Evolutionary conservation across 176 grass and related monocot genomes (phyloP), one percentile per base, ranked within the genome.

Genomic region (Ensete ventricosum): DNA sequence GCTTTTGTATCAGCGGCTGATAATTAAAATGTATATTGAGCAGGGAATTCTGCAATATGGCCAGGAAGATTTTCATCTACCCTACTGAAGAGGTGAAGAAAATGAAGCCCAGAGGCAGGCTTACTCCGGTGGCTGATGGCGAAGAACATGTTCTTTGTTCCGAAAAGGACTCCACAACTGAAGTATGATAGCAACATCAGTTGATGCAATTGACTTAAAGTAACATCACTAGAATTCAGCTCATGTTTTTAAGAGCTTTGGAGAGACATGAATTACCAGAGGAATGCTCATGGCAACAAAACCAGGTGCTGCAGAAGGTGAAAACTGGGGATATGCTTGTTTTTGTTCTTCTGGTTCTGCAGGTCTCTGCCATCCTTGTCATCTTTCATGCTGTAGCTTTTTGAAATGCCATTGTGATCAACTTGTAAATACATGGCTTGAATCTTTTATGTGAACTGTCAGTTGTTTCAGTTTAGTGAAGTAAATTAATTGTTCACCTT

Each of bases 1-100:
- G 17, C 2, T 68, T 48, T 29, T 43, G 4, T 10, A 16, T 67
- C 6, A 67, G 34, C 68, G 59, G 14, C 51, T 77, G 3, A 51
- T 54, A 69, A 20, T 55, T 8, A 24, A 17, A 26, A 53, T 21
- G 64, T 57, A n/a, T 58, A 13, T 71, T 26, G 16, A 80, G 27
- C 86, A 92, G 89, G 73, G 68, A 84, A 53, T 88, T 92, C 69
- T 82, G 83, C 81, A 84, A 71, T 9, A 75, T 77, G 83, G 89
- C 72, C 20, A 88, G 64, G 69, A 92, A 88, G 83, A 92, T 92
- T 52, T 70, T 80, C 66, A 88, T 92, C 63, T 88, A 84, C 76
- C 62, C 86, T 20, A 55, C 75, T 53, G 86, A 74, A 29, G 78
- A 84, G 9, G 85, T 73, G 43, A 79, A 76, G 72, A 60, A 76